Base-by-base conservation (phyloP, 78 protist species). In the Anaeramoeba ignava region DNA sequence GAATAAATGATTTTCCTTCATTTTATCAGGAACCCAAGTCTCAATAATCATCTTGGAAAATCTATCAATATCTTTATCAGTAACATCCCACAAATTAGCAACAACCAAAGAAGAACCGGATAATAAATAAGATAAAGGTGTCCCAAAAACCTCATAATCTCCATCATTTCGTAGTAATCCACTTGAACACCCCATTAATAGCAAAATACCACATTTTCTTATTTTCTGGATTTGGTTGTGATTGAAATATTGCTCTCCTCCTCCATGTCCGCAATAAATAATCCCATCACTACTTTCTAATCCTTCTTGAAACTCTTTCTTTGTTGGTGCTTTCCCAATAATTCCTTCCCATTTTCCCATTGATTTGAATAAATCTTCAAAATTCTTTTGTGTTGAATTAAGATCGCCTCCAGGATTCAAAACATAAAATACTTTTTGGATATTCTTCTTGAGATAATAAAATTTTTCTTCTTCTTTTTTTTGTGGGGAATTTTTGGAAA, bases 261-360 rank as follows among this genome's bases (percentile, higher is more conserved):
- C 42, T 33, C 93, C 93, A 41, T 91, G 93, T 54, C 93, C 93
- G 89, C 87, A 89, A 38, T 91, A 91, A 0, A 91, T n/a, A 68
- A 87, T 81, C 27, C 87, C 31, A 33, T 88, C 91, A 31, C 78
- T 33, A 0, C 42, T 23, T n/a, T 78, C 84, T 0, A 91, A 81
- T 2, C 87, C 91, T 0, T 40, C 41, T 38, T 38, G 12, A 36
- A 90, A 86, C 78, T 78, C 83, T 0, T 38, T 42, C 23, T 37
- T 68, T 1, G 31, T 3, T 3, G 92, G 93, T 0, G 88, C 78
- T 12, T 27, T 1, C 8, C 92, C 92, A 3, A 33, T 39, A 1
- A 90, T 79, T 2, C 93, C 92, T 17, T 40, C 54, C 92, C 93
- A 91, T 31, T 23, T 34, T 3, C n/a, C 0, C 3, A 38, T 1